Evolutionary conservation across 1,139 yeast species (phyloP).

Genomic region (Yamadazyma oceani): DNA sequence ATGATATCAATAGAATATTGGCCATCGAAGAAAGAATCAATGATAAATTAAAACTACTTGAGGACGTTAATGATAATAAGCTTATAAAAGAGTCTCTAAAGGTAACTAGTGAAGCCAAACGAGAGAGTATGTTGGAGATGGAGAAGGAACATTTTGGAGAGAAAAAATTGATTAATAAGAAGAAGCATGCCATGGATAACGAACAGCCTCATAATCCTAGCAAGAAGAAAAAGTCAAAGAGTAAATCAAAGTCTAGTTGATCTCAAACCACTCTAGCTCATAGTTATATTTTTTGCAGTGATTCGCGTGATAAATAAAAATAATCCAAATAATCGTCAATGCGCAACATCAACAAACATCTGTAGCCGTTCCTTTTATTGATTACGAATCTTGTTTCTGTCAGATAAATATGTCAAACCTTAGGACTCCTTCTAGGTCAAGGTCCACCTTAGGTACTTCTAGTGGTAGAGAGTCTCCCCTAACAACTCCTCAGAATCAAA

Average conservation of each 20-base stretch:
- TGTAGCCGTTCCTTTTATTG: neutral
- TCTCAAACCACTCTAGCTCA: too few species aligned
- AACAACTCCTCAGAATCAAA: conserved; percentile 18
- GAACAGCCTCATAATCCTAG: conserved; percentile 5
- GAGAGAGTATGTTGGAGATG: conserved; percentile 92
- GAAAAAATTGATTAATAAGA: conserved; percentile 54
- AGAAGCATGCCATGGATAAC: conserved; percentile 29
- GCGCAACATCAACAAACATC: too few species aligned
- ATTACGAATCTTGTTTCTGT: neutral
- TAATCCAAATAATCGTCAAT: too few species aligned
- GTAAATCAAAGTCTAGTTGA: conserved; percentile 4
- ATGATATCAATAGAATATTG: conserved; percentile 77
- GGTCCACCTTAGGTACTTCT: conserved; percentile 22
- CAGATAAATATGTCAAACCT: conserved; percentile 1
- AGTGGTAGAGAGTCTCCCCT: conserved; percentile 7
- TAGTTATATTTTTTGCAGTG: too few species aligned
- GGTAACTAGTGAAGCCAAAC: conserved; percentile 74
- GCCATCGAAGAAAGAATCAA: conserved; percentile 86
- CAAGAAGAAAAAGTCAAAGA: conserved; percentile 5
- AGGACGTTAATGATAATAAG: conserved; percentile 68
- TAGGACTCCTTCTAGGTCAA: conserved; percentile 17
- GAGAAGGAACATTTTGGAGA: conserved; percentile 88
- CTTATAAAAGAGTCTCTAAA: conserved; percentile 71
- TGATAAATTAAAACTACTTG: conserved; percentile 72
- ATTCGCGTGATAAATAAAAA: neutral